Evolutionary conservation across 129 eudicot genomes (phyloP), one percentile per base, ranked within the genome.

Genomic region (Heracleum sosnowskyi): DNA sequence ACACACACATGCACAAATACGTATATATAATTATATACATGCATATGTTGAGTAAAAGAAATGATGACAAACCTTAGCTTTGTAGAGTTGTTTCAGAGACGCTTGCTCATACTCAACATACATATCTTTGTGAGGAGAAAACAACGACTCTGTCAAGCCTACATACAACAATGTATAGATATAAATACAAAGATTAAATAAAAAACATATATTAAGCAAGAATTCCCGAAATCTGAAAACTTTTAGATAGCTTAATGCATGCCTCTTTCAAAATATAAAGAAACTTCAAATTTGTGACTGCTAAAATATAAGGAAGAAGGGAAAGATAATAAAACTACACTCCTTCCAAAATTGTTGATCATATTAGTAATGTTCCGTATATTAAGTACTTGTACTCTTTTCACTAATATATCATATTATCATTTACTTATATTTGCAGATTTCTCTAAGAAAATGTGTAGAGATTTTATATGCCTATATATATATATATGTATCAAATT

Each of bases 61-160:
- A 57, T 39, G 69, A 51, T 9, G 37, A 73, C 33, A 66, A 72
- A 91, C 99, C 99, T 92, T 96, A n/a, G 97, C 88, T 84, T 87
- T 89, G 86, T 96, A 92, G 60, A 96, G 91, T 81, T 96, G 99
- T 76, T 81, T 83, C 77, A 96, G 88, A 77, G 99, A 96, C 39
- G 97, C 92, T 81, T 86, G 99, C 88, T 96, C 99, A 77, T 82
- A 93, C 73, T 96, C 99, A 12, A 91, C 89, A 81, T 96, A 96
- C 49, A 90, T 89, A 82, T 96, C 99, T 81, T 92, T 92, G 84
- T 90, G 97, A 69, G 91, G 88, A 75, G 90, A 84, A 90, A 96
- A 92, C 69, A 96, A 83, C 69, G 97, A 96, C 82, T 96, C 99
- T 37, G 99, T 96, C 41, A 92, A 84, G 77, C 99, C 99, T 88